These are phyloP conservation scores for Caryopteris hybrid DNA, from an alignment of 305 asterid species.

Conservation along the genomic window DNA sequence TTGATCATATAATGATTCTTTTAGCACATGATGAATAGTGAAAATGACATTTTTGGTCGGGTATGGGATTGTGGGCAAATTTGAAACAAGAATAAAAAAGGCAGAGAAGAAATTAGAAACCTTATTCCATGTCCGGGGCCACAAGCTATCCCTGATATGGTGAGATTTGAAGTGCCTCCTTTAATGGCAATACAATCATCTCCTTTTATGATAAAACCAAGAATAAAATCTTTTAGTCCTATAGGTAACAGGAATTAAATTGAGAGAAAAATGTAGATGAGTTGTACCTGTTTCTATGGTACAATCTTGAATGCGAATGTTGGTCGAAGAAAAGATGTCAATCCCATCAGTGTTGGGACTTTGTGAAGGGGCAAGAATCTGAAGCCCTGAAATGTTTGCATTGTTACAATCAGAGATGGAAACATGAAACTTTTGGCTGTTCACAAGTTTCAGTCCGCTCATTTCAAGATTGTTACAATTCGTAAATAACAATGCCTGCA, in stretches of 20 bases:
- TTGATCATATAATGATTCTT: too few species aligned
- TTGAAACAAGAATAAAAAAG: too few species aligned
- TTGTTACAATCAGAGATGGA: conserved; percentile 10
- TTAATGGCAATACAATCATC: conserved; percentile 49
- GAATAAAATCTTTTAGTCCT: too few species aligned
- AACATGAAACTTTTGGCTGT: conserved; percentile 30
- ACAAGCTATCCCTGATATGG: conserved; percentile 28
- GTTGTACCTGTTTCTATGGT: conserved; percentile 32
- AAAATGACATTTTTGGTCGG: too few species aligned
- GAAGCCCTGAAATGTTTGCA: conserved; percentile 17
- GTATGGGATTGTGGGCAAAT: too few species aligned
- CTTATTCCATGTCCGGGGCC: conserved; percentile 56
- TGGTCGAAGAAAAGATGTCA: conserved; percentile 25
- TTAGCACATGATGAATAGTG: too few species aligned
- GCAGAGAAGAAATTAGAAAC: conserved; percentile 2
- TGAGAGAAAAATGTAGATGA: too few species aligned
- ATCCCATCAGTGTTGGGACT: conserved; percentile 52
- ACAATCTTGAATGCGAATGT: conserved; percentile 21
- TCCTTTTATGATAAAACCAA: conserved; percentile 21
- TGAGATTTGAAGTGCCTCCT: conserved; percentile 26
- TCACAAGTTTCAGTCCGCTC: conserved; percentile 25
- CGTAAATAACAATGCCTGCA: conserved; percentile 30
- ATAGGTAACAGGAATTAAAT: too few species aligned
- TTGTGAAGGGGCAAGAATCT: conserved; percentile 25
- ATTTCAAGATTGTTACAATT: conserved; percentile 23